These are phyloP conservation scores for Starmera caribaea DNA, from an alignment of 805 yeast genomes.

Conservation along the genomic window DNA sequence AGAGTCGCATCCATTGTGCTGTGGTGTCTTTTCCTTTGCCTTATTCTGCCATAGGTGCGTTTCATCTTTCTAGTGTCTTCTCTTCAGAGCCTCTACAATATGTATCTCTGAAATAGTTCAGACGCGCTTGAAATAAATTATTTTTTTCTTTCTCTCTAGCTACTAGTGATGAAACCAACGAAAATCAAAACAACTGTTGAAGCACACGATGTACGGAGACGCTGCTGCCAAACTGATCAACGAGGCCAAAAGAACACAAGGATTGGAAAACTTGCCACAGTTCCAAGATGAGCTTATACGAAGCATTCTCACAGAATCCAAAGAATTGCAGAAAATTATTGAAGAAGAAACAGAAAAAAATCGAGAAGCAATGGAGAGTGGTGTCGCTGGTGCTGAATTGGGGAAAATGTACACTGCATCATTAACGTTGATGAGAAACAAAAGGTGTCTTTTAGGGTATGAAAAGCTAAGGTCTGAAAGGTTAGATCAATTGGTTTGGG, in stretches of 20 bases:
- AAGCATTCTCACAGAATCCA: conserved; percentile 60
- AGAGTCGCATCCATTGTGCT: no score
- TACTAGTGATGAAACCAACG: background rate
- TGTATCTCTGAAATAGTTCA: no score
- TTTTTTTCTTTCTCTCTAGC: background rate
- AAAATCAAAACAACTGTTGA: background rate
- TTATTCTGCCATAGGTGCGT: no score
- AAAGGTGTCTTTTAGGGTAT: conserved; percentile 81
- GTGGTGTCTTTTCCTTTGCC: no score
- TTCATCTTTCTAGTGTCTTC: no score
- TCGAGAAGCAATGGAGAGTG: conserved; percentile 20
- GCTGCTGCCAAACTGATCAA: conserved; percentile 69
- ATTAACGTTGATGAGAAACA: conserved; percentile 75
- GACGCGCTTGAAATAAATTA: no score
- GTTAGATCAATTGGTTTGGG: conserved; percentile 66
- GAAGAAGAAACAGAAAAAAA: conserved; percentile 19
- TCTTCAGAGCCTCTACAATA: no score
- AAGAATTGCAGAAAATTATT: conserved; percentile 48
- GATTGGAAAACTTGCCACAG: conserved; percentile 54
- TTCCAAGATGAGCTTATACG: conserved; percentile 68
- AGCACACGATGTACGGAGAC: conserved; percentile 72
- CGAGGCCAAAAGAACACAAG: conserved; percentile 75
- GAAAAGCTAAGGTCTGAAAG: conserved; percentile 61
- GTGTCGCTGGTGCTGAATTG: no score
- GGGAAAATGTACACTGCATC: no score